Base-by-base conservation (phyloP, 495 filamentous ascomycete species). In the Penicillium pancosmium region DNA sequence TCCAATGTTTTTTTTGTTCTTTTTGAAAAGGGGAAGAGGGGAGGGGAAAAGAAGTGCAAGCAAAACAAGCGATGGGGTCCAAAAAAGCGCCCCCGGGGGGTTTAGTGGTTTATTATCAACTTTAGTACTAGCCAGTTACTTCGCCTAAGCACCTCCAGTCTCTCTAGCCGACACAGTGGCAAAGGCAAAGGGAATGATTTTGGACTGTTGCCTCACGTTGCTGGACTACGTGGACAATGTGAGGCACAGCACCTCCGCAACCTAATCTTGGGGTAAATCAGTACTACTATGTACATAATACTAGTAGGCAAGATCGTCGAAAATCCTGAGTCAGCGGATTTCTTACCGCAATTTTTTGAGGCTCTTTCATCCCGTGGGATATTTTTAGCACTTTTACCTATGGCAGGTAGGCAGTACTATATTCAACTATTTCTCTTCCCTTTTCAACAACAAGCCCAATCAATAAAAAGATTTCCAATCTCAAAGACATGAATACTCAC, bases 21-120 rank as follows among this genome's bases (percentile, higher is more conserved):
- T 8, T 46, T 7, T n/a, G 12, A n/a, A 48, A 27, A 12, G 46
- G 23, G 41, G 41, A 27, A 19, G n/a, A 44, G 41, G 18, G 13
- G 15, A 47, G 51, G 31, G 48, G 15, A 11, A 21, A 53, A 56
- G 41, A 34, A 56, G 57, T 49, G 40, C 25, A 52, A 52, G 10
- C 5, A 49, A 6, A 36, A 15, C 16, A 25, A 12, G 40, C 11
- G 23, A 57, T n/a, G 57, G 54, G 25, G 49, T 16, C 19, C 35
- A 44, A 44, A 44, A n/a, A 40, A 16, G 5, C 36, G 36, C 12
- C 12, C 11, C 36, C 15, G 36, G 36, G 36, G 36, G 5, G 36
- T 38, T 38, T 38, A 38, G 36, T 38, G 36, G 36, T 38, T 38
- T 38, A 38, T 5, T 38, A 31, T 31, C 27, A 9, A 31, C 8